Evolutionary conservation across 495 filamentous ascomycete species (phyloP).

Genomic region (Pseudotulostoma volvatum): DNA sequence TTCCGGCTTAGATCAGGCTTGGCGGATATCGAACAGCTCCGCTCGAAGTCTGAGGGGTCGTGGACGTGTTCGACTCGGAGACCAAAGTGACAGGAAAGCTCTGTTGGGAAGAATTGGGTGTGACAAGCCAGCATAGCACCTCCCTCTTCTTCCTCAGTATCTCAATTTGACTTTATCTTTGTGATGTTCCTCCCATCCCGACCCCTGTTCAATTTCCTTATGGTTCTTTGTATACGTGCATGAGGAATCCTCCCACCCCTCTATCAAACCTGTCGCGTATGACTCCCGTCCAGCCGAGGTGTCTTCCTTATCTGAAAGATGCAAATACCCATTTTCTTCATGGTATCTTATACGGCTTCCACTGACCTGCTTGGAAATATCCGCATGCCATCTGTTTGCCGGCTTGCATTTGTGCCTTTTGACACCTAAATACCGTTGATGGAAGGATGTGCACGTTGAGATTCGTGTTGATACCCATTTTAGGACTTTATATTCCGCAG

Average conservation of each 20-base stretch:
- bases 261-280: neutral
- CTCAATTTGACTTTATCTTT: neutral
- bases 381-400: too few relatives aligned
- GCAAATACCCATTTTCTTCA: neutral
- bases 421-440: too few relatives aligned
- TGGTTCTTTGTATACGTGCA: neutral
- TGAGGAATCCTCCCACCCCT: neutral
- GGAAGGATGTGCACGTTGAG: too few relatives aligned
- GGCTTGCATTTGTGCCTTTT: too few relatives aligned
- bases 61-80: constrained; percentile 40
- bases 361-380: too few relatives aligned
- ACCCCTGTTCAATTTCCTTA: neutral
- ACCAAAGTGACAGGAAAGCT: constrained; percentile 58
- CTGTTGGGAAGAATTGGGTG: constrained; percentile 58
- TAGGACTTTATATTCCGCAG: too few relatives aligned
- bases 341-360: too few relatives aligned
- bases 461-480: too few relatives aligned
- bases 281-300: neutral
- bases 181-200: neutral
- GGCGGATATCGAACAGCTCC: constrained; percentile 28
- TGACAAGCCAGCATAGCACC: constrained; percentile 36
- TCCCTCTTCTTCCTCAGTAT: neutral
- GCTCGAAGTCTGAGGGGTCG: constrained; percentile 19
- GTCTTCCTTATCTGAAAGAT: neutral
- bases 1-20: constrained; percentile 19